Evolutionary conservation across 1,284 basidiomycete species (phyloP).

Genomic region (Malassezia equina): DNA sequence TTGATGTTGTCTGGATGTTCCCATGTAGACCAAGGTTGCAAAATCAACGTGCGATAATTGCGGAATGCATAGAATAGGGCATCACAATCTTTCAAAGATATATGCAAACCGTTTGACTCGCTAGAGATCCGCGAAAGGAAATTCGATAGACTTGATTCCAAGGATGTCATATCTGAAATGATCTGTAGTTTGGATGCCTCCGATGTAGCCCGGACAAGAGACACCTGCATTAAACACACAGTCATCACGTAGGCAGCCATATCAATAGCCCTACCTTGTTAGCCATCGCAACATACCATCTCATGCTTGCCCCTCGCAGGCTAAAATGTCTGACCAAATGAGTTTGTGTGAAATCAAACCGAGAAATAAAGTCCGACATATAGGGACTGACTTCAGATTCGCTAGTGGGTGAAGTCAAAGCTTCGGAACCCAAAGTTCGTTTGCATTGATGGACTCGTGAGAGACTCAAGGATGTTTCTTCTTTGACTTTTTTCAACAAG

Average conservation of each 20-base stretch:
- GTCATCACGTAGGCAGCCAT: background rate
- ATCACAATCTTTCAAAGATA: constrained; percentile 3
- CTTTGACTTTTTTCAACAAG: background rate
- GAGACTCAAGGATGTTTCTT: background rate
- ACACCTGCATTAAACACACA: background rate
- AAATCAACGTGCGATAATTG: constrained; percentile 2
- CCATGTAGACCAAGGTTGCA: background rate
- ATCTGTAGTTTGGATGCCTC: constrained; percentile 2
- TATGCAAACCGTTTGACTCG: background rate
- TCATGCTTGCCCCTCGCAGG: background rate
- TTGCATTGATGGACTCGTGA: constrained; percentile 3
- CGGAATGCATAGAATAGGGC: background rate
- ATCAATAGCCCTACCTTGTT: background rate
- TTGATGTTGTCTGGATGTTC: background rate
- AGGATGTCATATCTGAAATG: constrained; percentile 1
- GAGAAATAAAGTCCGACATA: constrained; percentile 5
- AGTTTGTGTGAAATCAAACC: background rate
- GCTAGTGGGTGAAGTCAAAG: background rate
- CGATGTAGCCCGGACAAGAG: background rate
- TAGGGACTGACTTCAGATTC: constrained; percentile 3
- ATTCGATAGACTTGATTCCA: constrained; percentile 2
- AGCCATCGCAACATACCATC: background rate
- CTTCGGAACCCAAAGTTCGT: background rate
- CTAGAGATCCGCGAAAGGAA: background rate
- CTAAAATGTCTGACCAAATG: background rate